Base-by-base conservation (phyloP, 2,329 filamentous ascomycete species). In the Nemania sp. region DNA sequence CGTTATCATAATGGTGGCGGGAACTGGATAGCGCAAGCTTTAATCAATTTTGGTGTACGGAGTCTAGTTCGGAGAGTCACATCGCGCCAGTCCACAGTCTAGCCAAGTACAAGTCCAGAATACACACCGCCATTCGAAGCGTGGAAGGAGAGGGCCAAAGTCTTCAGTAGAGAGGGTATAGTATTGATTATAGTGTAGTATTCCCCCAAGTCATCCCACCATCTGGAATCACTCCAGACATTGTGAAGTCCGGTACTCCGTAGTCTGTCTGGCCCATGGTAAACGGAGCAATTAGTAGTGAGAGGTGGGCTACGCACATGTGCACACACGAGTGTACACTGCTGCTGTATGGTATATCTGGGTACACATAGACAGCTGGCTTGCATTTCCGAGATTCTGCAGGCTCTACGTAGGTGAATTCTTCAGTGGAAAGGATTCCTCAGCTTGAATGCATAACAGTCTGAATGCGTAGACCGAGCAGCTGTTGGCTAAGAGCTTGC, bases 51-150 rank as follows among this genome's bases (percentile, higher is more conserved):
- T n/a, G n/a, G n/a, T n/a, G n/a, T n/a, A n/a, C n/a, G n/a, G n/a
- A 12, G 23, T 41, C n/a, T 36, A 15, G 40, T 11, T 17, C 41
- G 28, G 30, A 42, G 37, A 41, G 46, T 54, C 41, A 47, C 47
- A 39, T 47, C 43, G 53, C 40, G 39, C 49, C 15, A 49, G 34
- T 41, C 22, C 22, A 45, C 41, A 48, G 39, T 49, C 49, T 36
- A 45, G 44, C 41, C 24, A n/a, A n/a, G 37, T 7, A 14, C 15
- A 45, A 50, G 33, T 12, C 33, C 44, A 36, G 28, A 6, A 40
- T 34, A 51, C 47, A 54, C 55, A 57, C 51, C 51, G 55, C 55
- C 43, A 57, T 48, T 48, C 51, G 36, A 37, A 30, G 39, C 42
- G 23, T 57, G 30, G 41, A 41, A 30, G 17, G 40, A 42, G 15